Evolutionary conservation across 2,329 filamentous ascomycete species (phyloP), one percentile per base, ranked within the genome.

Genomic region (Colletotrichum sp.): DNA sequence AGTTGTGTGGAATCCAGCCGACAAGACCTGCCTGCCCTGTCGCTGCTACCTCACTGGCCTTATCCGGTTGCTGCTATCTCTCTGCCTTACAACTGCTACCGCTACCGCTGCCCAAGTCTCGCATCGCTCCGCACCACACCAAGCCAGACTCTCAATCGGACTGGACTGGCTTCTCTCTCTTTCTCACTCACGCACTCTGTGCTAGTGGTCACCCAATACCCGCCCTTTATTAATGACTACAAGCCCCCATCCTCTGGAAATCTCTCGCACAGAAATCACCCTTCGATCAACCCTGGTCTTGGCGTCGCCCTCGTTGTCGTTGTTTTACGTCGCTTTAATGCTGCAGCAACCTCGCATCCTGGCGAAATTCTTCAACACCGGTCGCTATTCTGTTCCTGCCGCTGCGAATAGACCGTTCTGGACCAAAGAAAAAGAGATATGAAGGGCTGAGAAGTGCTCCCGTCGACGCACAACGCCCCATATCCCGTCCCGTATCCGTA

Each of bases 201-300:
- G 56, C 66, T 62, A 48, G 63, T 64, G 48, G 58, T 21, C 52
- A 69, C 55, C 58, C 64, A 73, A 36, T 14, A 32, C 26, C 34
- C 24, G 70, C 21, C 68, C 63, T 69, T 73, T 73, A 63, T 64
- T 73, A 73, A 74, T 61, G 55, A 48, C 64, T 52, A 72, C 69
- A 32, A 73, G 56, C 61, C 63, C 64, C 58, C 69, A 7, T 73
- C 69, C 32, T 48, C 30, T 52, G 26, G 56, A 64, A 69, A 62
- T 64, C 38, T 72, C 24, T 56, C 43, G 24, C 38, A 61, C 24
- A 32, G 12, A 58, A 63, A 56, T 16, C 69, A 63, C 10, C 18
- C 36, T n/a, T 38, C 30, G 43, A 8, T 52, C 69, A 38, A 21
- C n/a, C 58, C 21, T 61, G 58, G 30, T 32, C 7, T 59, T 56